These are phyloP conservation scores for Heritiera fomes DNA, from an alignment of 345 rosid genomes.

Conservation along the genomic window DNA sequence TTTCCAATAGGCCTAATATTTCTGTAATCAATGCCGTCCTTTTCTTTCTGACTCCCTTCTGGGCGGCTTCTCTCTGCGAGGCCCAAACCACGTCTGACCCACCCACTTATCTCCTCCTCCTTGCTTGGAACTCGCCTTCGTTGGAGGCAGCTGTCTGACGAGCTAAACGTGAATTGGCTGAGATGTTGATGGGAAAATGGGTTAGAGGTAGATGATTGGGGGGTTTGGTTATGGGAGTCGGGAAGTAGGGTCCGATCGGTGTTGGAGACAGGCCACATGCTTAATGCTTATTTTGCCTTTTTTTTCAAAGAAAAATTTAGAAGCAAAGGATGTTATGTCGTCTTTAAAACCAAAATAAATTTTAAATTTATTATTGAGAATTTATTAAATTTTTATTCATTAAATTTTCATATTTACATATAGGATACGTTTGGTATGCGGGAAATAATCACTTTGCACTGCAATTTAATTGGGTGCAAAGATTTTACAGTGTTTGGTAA, in stretches of 20 bases:
- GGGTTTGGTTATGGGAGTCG: background rate
- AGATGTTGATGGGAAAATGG: background rate
- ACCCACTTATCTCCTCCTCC: conserved; percentile 37
- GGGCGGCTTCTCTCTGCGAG: conserved; percentile 54
- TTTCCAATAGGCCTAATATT: conserved; percentile 40
- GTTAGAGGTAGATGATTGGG: background rate
- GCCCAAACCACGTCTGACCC: conserved; percentile 66
- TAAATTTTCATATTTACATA: too few relatives aligned
- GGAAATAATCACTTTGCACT: too few relatives aligned
- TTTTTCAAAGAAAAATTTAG: too few relatives aligned
- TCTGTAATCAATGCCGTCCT: conserved; percentile 35
- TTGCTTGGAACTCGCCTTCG: background rate
- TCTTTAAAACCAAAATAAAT: too few relatives aligned
- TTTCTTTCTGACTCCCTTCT: conserved; percentile 13
- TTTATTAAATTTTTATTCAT: too few relatives aligned
- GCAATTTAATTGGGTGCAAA: too few relatives aligned
- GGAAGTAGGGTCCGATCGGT: background rate
- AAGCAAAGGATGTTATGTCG: too few relatives aligned
- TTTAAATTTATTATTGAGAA: too few relatives aligned
- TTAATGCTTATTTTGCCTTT: background rate
- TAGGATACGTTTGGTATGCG: too few relatives aligned
- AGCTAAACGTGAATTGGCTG: background rate
- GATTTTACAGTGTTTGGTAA: too few relatives aligned
- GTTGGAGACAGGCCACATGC: background rate
- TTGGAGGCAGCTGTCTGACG: background rate